Base-by-base conservation (phyloP, 2,329 filamentous ascomycete genomes). In the Monilinia aucupariae region DNA sequence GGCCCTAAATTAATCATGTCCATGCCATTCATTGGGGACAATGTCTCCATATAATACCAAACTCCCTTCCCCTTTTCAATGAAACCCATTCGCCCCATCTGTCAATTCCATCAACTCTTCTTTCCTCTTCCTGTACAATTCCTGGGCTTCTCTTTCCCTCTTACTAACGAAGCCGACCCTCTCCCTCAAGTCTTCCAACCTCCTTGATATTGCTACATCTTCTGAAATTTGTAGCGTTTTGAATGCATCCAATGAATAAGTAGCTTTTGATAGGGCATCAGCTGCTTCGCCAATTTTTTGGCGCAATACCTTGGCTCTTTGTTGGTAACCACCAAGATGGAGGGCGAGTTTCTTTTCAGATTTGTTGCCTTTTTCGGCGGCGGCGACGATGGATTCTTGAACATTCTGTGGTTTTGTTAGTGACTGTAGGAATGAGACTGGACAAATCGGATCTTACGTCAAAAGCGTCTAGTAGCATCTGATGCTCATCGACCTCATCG, bases 291-390 rank as follows among this genome's bases (percentile, higher is more conserved):
- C 76, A 66, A 96, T 90, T 78, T 96, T 97, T 65, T 86, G 83
- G 27, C 86, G 84, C 32, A 99, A 82, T 69, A 85, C 86, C 75
- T 92, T 92, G 41, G 91, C 86, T 39, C 94, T 88, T 69, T 92
- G 87, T 74, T 92, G 87, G 77, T 99, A 99, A 17, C 94, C 94
- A 30, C 92, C 92, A 2, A 96, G 85, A 71, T 94, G 88, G 61
- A 96, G 81, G 0, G 82, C 81, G n/a, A 99, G 83, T 76, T 94
- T 97, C 83, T 96, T 96, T 77, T 97, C 92, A 1, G 96, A 79
- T 76, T 93, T 96, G 73, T 91, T 91, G 61, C 90, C 90, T 63
- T 87, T 83, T 69, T 93, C 87, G 3, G 92, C 94, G 0, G 86
- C 85, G 3, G 82, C 79, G 69, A 90, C 82, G 66, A 96, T 89